These are phyloP conservation scores for Pseudocercospora fijiensis DNA, from an alignment of 2,329 filamentous ascomycete species.

Conservation along the genomic window DNA sequence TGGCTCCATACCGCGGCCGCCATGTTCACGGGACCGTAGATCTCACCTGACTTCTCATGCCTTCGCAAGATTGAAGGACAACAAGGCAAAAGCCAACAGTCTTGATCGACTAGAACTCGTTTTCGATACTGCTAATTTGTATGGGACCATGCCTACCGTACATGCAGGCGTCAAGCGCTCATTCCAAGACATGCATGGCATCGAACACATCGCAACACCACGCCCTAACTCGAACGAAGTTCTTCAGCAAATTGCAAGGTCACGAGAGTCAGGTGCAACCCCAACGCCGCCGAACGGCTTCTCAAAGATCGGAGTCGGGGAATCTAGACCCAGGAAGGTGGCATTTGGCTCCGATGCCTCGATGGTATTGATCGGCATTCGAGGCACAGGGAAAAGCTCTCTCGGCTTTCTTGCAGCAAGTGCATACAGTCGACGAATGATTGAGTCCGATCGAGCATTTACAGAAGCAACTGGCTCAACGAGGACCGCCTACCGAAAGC, in stretches of 20 bases:
- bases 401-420: conserved; percentile 73
- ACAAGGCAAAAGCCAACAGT: not conserved
- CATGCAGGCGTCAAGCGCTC: conserved; percentile 36
- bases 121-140: not conserved
- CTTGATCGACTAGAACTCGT: not conserved
- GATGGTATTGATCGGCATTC: conserved; percentile 69
- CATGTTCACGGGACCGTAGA: not conserved
- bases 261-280: conserved; percentile 22
- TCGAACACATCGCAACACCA: conserved; percentile 12
- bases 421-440: conserved; percentile 64
- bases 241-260: conserved; percentile 19
- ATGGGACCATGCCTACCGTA: conserved; percentile 26
- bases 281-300: conserved; percentile 25
- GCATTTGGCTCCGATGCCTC: conserved; percentile 63
- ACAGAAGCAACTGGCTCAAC: conserved; percentile 62
- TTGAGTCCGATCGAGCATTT: conserved; percentile 70
- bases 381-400: conserved; percentile 73
- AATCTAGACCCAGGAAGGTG: conserved; percentile 23
- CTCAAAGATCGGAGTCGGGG: not conserved
- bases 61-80: not conserved
- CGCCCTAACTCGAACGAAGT: conserved; percentile 20
- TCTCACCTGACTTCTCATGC: conserved; percentile 14
- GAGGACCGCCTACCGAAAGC: conserved; percentile 62
- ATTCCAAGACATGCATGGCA: conserved; percentile 31
- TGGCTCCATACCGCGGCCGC: not conserved